phyloP scores from a whole-genome alignment of 192 early-diverging fungal genomes.

The Coemansia sp. region DNA sequence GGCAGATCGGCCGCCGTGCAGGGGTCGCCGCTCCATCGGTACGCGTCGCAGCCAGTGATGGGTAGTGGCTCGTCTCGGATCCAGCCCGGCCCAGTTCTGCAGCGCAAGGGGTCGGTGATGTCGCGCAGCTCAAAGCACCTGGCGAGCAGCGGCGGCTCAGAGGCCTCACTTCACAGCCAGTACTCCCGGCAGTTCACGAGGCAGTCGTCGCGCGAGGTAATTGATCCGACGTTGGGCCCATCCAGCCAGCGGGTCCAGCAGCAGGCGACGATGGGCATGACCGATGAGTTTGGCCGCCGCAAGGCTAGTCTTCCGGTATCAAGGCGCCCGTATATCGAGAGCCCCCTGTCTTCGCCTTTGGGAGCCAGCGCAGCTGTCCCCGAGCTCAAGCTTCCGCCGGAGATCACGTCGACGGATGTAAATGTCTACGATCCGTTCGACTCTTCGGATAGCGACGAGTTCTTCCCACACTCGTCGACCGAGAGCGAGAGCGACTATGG shows the following conservation, averaged over 20 bases:
- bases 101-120: slow-evolving; percentile 36
- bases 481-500: slow-evolving; percentile 54
- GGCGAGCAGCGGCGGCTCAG: slow-evolving; percentile 6
- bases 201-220: slow-evolving; percentile 11
- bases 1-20: slow-evolving; percentile 25
- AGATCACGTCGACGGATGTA: slow-evolving; percentile 35
- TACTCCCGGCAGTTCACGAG: slow-evolving; percentile 6
- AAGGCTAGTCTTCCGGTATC: slow-evolving; percentile 7
- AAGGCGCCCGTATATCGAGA: slow-evolving; percentile 1
- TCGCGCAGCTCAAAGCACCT: slow-evolving; percentile 21
- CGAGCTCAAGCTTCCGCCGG: slow-evolving; percentile 44
- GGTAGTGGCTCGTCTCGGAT: neutral
- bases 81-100: slow-evolving; percentile 17
- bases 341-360: neutral
- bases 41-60: slow-evolving; percentile 52
- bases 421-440: slow-evolving; percentile 58
- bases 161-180: slow-evolving; percentile 9
- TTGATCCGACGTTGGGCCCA: neutral
- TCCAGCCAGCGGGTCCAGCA: slow-evolving; percentile 24
- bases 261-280: slow-evolving; percentile 49
- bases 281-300: slow-evolving; percentile 50
- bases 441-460: slow-evolving; percentile 58
- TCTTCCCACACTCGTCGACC: slow-evolving; percentile 43
- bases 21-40: slow-evolving; percentile 36
- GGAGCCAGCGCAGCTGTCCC: neutral